These are phyloP conservation scores for Pascua guehoae DNA, from an alignment of 1,284 basidiomycete species.

Conservation along the genomic window DNA sequence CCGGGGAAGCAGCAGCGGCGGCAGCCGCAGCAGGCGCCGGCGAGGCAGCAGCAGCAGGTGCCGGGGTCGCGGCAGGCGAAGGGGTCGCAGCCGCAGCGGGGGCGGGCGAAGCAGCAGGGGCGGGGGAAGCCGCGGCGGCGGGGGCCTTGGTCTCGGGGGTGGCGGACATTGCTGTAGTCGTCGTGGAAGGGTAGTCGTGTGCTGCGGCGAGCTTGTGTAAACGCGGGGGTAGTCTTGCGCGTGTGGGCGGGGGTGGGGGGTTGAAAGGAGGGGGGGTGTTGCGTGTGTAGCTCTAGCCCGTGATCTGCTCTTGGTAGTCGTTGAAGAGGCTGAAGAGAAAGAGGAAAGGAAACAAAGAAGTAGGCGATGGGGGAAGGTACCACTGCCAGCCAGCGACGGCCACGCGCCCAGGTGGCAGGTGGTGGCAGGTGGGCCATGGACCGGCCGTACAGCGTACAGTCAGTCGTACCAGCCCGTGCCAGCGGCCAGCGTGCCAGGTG, in stretches of 20 bases:
- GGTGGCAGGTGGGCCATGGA: too few relatives aligned
- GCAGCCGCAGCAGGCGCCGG: slow-evolving; percentile 7
- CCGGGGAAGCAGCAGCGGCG: not conserved
- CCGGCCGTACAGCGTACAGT: too few relatives aligned
- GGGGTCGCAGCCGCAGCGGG: not conserved
- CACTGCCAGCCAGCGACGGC: too few relatives aligned
- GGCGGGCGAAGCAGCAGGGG: slow-evolving; percentile 3
- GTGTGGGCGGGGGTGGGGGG: slow-evolving; percentile 4
- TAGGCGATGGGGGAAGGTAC: not conserved
- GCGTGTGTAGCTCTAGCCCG: slow-evolving; percentile 5
- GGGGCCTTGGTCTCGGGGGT: slow-evolving; percentile 7
- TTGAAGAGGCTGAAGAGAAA: slow-evolving; percentile 27
- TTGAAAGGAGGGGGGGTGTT: slow-evolving; percentile 7
- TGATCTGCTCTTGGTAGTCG: slow-evolving; percentile 19
- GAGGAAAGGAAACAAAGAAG: slow-evolving; percentile 10
- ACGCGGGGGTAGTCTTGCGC: slow-evolving; percentile 11
- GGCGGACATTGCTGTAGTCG: slow-evolving; percentile 20
- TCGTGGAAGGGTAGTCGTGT: slow-evolving; percentile 7
- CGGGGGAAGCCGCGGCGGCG: not conserved
- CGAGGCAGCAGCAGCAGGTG: slow-evolving; percentile 18
- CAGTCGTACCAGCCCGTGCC: too few relatives aligned
- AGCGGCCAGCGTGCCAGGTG: too few relatives aligned
- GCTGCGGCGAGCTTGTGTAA: slow-evolving; percentile 1
- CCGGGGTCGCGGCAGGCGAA: slow-evolving; percentile 1
- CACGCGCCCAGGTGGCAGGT: too few relatives aligned